A percentile compares a stretch with the other conserved stretches of the same genome.
phyloP scores from a whole-genome alignment of 352 stramenopile species.

The Chrysophaeum taylorii region DNA sequence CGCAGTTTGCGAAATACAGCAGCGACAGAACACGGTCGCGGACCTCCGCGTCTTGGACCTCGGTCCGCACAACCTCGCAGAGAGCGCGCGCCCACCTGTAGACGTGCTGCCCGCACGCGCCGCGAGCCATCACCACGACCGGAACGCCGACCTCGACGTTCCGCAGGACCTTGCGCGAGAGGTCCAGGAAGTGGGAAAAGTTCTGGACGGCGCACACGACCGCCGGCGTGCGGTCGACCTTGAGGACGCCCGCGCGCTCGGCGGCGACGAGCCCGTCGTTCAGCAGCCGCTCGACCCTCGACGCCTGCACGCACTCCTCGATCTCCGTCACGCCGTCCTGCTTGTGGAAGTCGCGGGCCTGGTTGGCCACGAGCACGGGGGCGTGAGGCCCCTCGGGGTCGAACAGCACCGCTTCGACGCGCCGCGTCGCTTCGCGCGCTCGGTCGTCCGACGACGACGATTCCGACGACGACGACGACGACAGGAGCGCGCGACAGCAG shows the following conservation, averaged over 20 bases:
- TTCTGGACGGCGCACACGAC: conserved; percentile 55
- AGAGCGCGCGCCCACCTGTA: conserved; percentile 47
- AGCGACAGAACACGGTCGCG: too few species aligned
- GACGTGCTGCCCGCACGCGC: conserved; percentile 36
- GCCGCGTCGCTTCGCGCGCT: conserved; percentile 31
- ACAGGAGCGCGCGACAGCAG: conserved; percentile 35
- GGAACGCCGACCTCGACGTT: conserved; percentile 51
- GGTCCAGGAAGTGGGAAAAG: conserved; percentile 59
- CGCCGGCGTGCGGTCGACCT: conserved; percentile 40
- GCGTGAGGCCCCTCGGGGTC: conserved; percentile 25
- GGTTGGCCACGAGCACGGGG: conserved; percentile 50
- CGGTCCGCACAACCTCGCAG: conserved; percentile 30
- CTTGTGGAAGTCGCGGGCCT: conserved; percentile 54
- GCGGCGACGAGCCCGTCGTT: conserved; percentile 48
- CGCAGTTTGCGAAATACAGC: conserved; percentile 43
- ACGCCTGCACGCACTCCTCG: conserved; percentile 51
- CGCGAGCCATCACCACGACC: conserved; percentile 41
- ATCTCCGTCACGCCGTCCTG: conserved; percentile 60
- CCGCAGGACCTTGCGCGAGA: conserved; percentile 52
- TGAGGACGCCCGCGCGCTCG: conserved; percentile 32
- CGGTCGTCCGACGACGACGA: conserved; percentile 37
- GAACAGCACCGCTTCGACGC: conserved; percentile 46
- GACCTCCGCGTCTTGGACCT: conserved; percentile 42
- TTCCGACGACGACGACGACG: conserved; percentile 33
- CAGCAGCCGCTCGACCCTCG: conserved; percentile 42